Percentiles rank a stretch among this genome's conserved stretches.
Conservation (phyloP, 257 asterid species). For the Solanum ossicruentum region DNA sequence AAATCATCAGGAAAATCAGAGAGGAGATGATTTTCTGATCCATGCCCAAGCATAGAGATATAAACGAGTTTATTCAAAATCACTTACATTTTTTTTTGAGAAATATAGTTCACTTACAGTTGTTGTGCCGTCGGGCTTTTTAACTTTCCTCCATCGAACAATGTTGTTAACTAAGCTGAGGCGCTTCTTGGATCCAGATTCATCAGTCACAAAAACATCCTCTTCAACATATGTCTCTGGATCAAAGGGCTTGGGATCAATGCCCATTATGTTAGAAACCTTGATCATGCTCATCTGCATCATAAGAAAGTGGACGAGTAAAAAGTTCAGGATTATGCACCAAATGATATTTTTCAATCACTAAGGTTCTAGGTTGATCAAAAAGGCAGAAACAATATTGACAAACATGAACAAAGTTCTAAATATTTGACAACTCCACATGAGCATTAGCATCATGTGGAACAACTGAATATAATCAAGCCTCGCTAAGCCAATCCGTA, state of each 20-base stretch:
- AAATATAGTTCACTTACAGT: slow-evolving; percentile 45
- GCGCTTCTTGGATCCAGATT: slow-evolving; percentile 77
- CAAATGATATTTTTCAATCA: not conserved
- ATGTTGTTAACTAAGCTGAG: slow-evolving; percentile 92
- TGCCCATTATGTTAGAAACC: slow-evolving; percentile 97
- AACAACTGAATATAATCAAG: not conserved
- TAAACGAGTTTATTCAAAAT: not conserved
- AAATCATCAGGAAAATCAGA: not conserved
- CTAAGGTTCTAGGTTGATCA: not conserved
- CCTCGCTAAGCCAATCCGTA: too few species aligned
- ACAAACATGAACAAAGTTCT: not conserved
- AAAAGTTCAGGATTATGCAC: not conserved
- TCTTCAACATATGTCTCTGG: slow-evolving; percentile 83
- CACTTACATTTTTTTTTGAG: slow-evolving; percentile 36
- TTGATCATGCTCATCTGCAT: slow-evolving; percentile 96
- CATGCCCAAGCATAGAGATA: not conserved
- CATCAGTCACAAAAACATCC: slow-evolving; percentile 77
- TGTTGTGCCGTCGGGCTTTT: slow-evolving; percentile 56
- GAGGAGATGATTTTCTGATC: not conserved
- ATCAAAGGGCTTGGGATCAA: slow-evolving; percentile 87
- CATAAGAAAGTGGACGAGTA: not conserved
- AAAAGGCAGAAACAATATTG: not conserved
- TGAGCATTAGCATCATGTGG: not conserved
- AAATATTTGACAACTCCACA: not conserved
- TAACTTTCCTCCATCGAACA: slow-evolving; percentile 89